A percentile compares a stretch with the other conserved stretches of the same genome.
Evolutionary conservation across 768 basidiomycete species (phyloP).

Genomic region (Tricholomella constricta): DNA sequence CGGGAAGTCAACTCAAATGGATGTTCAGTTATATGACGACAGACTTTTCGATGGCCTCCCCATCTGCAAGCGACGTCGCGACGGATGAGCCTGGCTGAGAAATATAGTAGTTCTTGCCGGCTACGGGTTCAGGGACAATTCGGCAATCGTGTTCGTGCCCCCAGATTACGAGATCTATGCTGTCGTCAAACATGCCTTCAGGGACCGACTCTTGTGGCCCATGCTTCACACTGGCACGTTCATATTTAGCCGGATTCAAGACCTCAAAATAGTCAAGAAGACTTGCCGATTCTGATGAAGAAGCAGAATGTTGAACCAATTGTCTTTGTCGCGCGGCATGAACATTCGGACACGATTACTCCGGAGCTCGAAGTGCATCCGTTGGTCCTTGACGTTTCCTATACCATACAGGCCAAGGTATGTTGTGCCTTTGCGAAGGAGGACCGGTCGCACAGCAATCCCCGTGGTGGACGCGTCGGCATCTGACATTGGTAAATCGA

Average conservation of each 20-base stretch:
- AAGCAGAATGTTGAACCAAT: constrained; percentile 94
- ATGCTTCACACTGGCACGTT: constrained; percentile 74
- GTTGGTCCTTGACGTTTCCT: constrained; percentile 93
- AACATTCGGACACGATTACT: constrained; percentile 96
- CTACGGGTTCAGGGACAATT: constrained; percentile 86
- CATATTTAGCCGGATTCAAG: background rate
- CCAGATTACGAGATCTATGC: constrained; percentile 92
- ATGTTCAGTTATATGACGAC: constrained; percentile 13
- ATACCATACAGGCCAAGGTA: constrained; percentile 92
- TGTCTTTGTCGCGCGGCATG: constrained; percentile 87
- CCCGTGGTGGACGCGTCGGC: constrained; percentile 67
- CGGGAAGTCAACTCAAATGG: background rate
- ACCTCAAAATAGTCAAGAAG: background rate
- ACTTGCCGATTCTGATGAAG: constrained; percentile 94
- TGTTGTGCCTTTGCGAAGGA: constrained; percentile 85
- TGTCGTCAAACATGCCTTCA: constrained; percentile 97
- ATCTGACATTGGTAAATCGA: constrained; percentile 81
- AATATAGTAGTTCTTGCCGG: constrained; percentile 89
- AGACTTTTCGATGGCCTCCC: constrained; percentile 91
- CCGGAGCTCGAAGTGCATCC: constrained; percentile 95
- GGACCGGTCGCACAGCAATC: constrained; percentile 86
- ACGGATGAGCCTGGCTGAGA: constrained; percentile 94
- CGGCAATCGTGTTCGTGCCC: constrained; percentile 99
- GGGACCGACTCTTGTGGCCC: constrained; percentile 94
- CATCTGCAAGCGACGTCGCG: constrained; percentile 92